These are phyloP conservation scores for Tricholoma terreum DNA, from an alignment of 768 basidiomycete genomes.

Conservation along the genomic window DNA sequence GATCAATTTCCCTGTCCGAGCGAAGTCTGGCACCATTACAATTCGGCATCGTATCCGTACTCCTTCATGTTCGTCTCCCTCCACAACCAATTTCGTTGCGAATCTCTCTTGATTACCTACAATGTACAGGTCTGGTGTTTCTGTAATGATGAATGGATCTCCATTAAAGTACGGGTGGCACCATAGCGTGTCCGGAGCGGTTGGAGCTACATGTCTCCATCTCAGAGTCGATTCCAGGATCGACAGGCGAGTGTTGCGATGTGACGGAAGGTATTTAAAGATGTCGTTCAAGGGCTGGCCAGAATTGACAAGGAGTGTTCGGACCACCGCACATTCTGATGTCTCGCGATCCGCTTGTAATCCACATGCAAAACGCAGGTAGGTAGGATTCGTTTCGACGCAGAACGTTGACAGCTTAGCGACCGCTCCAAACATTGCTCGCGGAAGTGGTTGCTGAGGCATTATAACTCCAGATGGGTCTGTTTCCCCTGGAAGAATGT, in stretches of 20 bases:
- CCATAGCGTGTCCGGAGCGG: conserved; percentile 98
- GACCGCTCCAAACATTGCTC: conserved; percentile 80
- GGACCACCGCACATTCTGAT: conserved; percentile 25
- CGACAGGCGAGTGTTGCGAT: conserved; percentile 66
- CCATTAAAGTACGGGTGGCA: conserved; percentile 87
- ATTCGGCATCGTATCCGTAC: conserved; percentile 54
- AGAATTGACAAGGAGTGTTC: conserved; percentile 77
- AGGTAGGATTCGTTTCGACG: conserved; percentile 88
- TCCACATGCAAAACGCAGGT: conserved; percentile 59
- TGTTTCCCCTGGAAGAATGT: conserved; percentile 81
- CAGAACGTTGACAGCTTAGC: conserved; percentile 59
- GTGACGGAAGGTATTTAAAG: conserved; percentile 83
- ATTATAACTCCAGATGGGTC: conserved; percentile 89
- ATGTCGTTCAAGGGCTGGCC: conserved; percentile 96
- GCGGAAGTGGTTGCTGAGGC: conserved; percentile 92
- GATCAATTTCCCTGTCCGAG: conserved; percentile 72
- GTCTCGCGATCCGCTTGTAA: conserved; percentile 20
- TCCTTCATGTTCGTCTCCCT: conserved; percentile 32
- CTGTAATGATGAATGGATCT: conserved; percentile 88
- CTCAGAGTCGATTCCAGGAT: conserved; percentile 76
- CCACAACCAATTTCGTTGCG: conserved; percentile 62
- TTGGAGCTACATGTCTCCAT: conserved; percentile 98
- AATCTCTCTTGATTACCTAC: conserved; percentile 90
- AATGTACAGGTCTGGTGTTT: conserved; percentile 87
- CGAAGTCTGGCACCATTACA: conserved; percentile 79